phyloP scores from a whole-genome alignment of 2,329 filamentous ascomycete genomes.

The Mariannaea elegans region DNA sequence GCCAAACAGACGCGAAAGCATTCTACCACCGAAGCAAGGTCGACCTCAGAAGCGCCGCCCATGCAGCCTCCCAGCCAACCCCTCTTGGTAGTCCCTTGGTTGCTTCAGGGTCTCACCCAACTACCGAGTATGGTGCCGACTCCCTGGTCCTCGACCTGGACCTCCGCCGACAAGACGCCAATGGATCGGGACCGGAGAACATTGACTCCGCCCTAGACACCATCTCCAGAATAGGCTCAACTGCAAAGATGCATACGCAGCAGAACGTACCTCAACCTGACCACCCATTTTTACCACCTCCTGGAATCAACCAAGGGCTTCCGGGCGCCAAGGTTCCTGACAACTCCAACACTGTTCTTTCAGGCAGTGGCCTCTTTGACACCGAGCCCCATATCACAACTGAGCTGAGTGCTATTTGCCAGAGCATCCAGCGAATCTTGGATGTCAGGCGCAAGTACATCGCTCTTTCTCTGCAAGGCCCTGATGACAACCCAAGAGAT shows the following conservation, averaged over 20 bases:
- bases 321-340: constrained; percentile 27
- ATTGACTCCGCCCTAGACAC: constrained; percentile 29
- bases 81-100: constrained; percentile 59
- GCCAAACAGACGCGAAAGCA: constrained; percentile 91
- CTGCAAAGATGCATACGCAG: constrained; percentile 24
- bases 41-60: constrained; percentile 55
- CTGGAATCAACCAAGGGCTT: constrained; percentile 15
- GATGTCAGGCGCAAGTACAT: constrained; percentile 92
- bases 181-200: constrained; percentile 51
- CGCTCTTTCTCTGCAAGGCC: constrained; percentile 80
- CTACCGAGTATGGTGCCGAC: constrained; percentile 49
- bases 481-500: constrained; percentile 88
- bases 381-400: constrained; percentile 82
- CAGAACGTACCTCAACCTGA: constrained; percentile 9
- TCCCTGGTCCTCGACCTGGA: constrained; percentile 45
- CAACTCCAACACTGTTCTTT: constrained; percentile 32
- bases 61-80: constrained; percentile 53
- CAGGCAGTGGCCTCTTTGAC: constrained; percentile 65
- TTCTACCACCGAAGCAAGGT: constrained; percentile 92
- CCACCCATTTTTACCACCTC: constrained; percentile 15
- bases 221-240: constrained; percentile 18
- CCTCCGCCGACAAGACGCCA: constrained; percentile 31
- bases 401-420: constrained; percentile 87
- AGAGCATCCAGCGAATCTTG: constrained; percentile 88
- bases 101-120: constrained; percentile 45